These are phyloP conservation scores for Exophiala mesophila DNA, from an alignment of 2,329 filamentous ascomycete species.

Conservation along the genomic window DNA sequence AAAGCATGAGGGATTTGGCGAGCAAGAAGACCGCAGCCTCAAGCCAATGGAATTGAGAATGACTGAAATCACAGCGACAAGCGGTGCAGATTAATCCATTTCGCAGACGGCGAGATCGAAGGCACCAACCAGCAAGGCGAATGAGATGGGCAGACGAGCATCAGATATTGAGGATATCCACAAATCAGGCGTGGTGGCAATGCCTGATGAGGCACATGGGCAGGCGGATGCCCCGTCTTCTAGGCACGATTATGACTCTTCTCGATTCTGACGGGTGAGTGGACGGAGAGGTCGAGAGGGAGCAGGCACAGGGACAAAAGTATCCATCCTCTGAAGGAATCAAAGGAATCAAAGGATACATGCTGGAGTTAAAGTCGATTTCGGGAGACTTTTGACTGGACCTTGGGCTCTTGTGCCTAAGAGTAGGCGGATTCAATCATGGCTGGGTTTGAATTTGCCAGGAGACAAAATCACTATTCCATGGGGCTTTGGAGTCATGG, in stretches of 20 bases:
- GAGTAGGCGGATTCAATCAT: background rate
- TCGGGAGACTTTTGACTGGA: no score
- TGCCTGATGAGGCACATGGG: background rate
- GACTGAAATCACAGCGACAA: no score
- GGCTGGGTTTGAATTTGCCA: no score
- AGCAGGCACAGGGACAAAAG: background rate
- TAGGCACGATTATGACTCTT: background rate
- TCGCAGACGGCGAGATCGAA: background rate
- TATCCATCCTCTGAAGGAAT: background rate
- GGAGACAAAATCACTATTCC: no score
- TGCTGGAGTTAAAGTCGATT: background rate
- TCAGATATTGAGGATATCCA: background rate
- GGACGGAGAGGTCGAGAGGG: background rate
- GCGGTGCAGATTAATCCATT: no score
- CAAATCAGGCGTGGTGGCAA: background rate
- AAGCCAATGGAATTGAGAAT: no score
- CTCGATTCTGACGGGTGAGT: background rate
- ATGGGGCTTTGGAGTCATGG: no score
- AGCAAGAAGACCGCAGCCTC: no score
- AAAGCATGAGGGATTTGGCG: no score
- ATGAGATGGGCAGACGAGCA: background rate
- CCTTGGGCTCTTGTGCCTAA: background rate
- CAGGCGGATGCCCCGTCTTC: background rate
- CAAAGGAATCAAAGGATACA: background rate
- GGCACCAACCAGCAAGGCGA: background rate